Conservation (phyloP, 2,329 filamentous ascomycete species). For the Pseudodiploospora longispora region DNA sequence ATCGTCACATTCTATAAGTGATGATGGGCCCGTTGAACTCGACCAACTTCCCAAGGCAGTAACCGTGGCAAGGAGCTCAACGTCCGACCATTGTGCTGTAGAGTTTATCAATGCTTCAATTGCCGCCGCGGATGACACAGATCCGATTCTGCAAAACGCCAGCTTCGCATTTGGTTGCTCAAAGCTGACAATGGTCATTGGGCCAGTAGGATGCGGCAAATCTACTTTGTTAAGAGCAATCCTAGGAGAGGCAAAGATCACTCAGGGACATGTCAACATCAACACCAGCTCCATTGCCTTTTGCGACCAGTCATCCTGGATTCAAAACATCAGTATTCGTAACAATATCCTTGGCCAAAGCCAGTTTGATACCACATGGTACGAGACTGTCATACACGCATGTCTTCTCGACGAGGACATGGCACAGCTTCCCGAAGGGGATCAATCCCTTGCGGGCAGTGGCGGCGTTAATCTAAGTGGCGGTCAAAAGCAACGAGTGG, state of each 20-base stretch:
- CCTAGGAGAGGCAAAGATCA: not conserved
- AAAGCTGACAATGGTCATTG: slow-evolving; percentile 5
- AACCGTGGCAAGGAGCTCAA: not conserved
- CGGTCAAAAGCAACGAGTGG: slow-evolving; percentile 27
- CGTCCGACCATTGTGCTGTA: not conserved
- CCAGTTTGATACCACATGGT: slow-evolving; percentile 18
- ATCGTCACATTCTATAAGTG: not conserved
- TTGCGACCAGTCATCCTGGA: not conserved
- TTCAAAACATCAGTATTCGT: not conserved
- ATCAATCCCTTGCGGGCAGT: slow-evolving; percentile 24
- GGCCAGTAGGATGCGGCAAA: slow-evolving; percentile 27
- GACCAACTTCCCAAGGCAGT: not conserved
- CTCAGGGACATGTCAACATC: not conserved
- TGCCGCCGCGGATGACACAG: not conserved
- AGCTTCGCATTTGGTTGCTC: slow-evolving; percentile 1
- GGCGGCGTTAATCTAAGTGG: slow-evolving; percentile 28
- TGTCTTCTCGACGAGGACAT: slow-evolving; percentile 18
- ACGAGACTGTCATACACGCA: slow-evolving; percentile 6
- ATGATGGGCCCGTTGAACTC: not conserved
- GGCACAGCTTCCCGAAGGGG: slow-evolving; percentile 17
- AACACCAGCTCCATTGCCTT: not conserved
- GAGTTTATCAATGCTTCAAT: not conserved
- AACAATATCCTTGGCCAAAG: not conserved
- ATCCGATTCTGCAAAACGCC: slow-evolving; percentile 18
- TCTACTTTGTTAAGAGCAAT: slow-evolving; percentile 12